Percentiles rank a stretch among this genome's conserved stretches.
These are phyloP conservation scores for Eragrostis nindensis DNA, from an alignment of 176 grass and related monocot genomes.

Conservation along the genomic window DNA sequence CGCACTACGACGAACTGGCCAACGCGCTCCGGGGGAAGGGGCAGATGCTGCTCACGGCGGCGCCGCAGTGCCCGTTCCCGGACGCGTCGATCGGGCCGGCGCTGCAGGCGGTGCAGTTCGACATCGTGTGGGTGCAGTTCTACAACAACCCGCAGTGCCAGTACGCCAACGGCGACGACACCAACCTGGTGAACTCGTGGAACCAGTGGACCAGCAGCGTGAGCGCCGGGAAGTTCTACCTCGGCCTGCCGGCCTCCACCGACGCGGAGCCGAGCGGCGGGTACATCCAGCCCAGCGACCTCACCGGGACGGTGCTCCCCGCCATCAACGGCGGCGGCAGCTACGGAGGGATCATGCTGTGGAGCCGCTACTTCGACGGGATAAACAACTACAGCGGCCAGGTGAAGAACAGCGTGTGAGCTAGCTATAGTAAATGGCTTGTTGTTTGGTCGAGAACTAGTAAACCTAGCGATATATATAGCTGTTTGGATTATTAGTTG, in stretches of 20 bases:
- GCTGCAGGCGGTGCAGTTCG: slow-evolving; percentile 52
- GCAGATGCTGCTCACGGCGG: slow-evolving; percentile 44
- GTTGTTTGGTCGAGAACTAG: too few species aligned
- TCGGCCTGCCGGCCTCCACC: slow-evolving; percentile 58
- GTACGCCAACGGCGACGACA: slow-evolving; percentile 35
- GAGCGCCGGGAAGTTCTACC: slow-evolving; percentile 47
- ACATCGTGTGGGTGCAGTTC: slow-evolving; percentile 71
- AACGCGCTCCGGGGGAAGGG: background rate
- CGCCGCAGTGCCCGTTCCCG: slow-evolving; percentile 65
- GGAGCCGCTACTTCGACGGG: slow-evolving; percentile 54
- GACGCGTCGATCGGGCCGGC: slow-evolving; percentile 45
- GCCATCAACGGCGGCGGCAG: slow-evolving; percentile 15
- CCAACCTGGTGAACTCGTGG: slow-evolving; percentile 54
- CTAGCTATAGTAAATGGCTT: too few species aligned
- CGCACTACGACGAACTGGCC: slow-evolving; percentile 57
- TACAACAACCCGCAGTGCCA: slow-evolving; percentile 51
- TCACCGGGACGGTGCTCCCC: slow-evolving; percentile 53
- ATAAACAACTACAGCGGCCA: slow-evolving; percentile 47
- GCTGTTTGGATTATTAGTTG: background rate
- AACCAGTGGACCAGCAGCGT: slow-evolving; percentile 54
- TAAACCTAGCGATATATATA: too few species aligned
- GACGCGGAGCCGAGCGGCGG: slow-evolving; percentile 35
- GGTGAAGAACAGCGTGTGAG: slow-evolving; percentile 49
- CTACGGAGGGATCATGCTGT: slow-evolving; percentile 79
- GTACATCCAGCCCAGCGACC: slow-evolving; percentile 39